Percentiles rank a stretch among this genome's conserved stretches.
Conservation (phyloP, 768 basidiomycete species). For the Boletus sensibilis region DNA sequence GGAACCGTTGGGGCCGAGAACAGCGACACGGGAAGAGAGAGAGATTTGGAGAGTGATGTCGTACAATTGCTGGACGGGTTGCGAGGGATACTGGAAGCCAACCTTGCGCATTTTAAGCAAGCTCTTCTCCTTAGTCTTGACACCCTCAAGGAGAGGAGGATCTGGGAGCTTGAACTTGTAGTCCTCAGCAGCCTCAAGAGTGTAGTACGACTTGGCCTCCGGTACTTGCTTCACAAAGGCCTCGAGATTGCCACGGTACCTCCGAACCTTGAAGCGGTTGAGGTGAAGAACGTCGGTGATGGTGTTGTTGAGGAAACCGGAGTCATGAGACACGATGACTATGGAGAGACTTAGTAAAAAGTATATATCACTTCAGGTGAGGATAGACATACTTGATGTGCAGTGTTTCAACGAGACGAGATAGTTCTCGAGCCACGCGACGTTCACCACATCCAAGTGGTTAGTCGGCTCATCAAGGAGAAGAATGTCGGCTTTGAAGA, state of each 20-base stretch:
- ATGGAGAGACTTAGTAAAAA: constrained; percentile 1
- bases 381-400: constrained; percentile 72
- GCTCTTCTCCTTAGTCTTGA: constrained; percentile 99
- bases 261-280: constrained; percentile 96
- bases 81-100: constrained; percentile 92
- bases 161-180: constrained; percentile 99
- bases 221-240: constrained; percentile 91
- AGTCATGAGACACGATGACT: constrained; percentile 99
- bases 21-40: constrained; percentile 95
- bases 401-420: constrained; percentile 83
- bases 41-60: constrained; percentile 97
- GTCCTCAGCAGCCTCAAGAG: constrained; percentile 91
- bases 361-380: not conserved
- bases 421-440: constrained; percentile 96
- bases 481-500: constrained; percentile 97
- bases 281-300: constrained; percentile 97
- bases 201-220: constrained; percentile 98
- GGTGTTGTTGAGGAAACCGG: constrained; percentile 95
- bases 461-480: constrained; percentile 96
- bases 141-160: constrained; percentile 96
- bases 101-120: constrained; percentile 97
- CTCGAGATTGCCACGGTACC: constrained; percentile 95
- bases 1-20: constrained; percentile 98
- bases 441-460: constrained; percentile 95
- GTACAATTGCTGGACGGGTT: constrained; percentile 84